Conservation (phyloP, 2,329 filamentous ascomycete genomes). For the Botrytis cinerea region DNA sequence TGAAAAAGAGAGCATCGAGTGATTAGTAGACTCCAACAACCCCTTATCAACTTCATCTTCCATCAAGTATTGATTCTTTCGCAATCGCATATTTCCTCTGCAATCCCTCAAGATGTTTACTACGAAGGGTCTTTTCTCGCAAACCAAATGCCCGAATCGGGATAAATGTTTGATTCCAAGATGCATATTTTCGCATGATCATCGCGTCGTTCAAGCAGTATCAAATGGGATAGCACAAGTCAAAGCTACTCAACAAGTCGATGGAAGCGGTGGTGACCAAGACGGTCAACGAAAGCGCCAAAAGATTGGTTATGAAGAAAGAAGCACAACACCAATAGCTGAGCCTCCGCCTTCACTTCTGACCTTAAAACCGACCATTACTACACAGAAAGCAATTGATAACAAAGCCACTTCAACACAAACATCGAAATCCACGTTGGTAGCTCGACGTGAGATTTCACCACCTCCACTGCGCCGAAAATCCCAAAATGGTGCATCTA, state of each 20-base stretch:
- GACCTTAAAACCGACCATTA: not conserved
- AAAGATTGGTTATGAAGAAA: constrained; percentile 33
- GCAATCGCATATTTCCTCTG: not conserved
- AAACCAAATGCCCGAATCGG: constrained; percentile 38
- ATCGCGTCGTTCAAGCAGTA: constrained; percentile 25
- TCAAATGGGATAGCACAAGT: not conserved
- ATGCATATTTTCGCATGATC: constrained; percentile 39
- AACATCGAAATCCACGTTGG: constrained; percentile 21
- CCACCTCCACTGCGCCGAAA: constrained; percentile 37
- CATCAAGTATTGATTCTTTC: not conserved
- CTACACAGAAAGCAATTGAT: not conserved
- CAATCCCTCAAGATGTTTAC: constrained; percentile 37
- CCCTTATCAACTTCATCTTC: not conserved
- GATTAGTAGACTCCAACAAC: not conserved
- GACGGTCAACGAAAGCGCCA: constrained; percentile 42
- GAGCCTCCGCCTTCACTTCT: not conserved
- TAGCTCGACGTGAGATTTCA: constrained; percentile 33
- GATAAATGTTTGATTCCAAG: constrained; percentile 39
- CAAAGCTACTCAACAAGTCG: not conserved
- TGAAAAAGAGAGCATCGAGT: not conserved
- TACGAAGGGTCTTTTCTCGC: constrained; percentile 40
- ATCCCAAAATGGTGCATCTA: constrained; percentile 21
- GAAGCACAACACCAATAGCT: constrained; percentile 7
- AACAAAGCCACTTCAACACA: not conserved
- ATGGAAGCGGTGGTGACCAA: constrained; percentile 32